These are phyloP conservation scores for Aspergillus luchuensis DNA, from an alignment of 2,329 filamentous ascomycete species.

Conservation along the genomic window DNA sequence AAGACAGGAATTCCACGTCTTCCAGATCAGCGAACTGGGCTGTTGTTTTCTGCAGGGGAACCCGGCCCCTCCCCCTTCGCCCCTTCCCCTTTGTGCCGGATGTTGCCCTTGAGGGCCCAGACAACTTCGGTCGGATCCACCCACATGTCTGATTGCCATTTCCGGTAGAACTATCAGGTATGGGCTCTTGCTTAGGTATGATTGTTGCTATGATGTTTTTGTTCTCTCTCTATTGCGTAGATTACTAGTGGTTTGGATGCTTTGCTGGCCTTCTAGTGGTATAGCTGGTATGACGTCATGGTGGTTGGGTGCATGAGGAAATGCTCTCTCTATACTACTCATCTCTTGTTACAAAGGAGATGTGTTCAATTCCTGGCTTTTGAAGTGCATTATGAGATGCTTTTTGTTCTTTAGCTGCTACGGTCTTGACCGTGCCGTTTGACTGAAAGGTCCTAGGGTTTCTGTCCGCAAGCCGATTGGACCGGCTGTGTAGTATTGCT, in stretches of 20 bases:
- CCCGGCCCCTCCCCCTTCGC: background rate
- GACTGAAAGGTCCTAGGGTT: background rate
- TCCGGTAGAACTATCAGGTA: background rate
- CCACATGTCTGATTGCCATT: constrained; percentile 4
- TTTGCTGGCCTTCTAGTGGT: background rate
- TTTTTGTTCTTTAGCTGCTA: background rate
- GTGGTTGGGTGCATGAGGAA: background rate
- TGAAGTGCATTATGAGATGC: background rate
- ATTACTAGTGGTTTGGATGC: background rate
- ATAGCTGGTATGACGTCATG: constrained; percentile 1
- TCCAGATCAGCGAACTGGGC: background rate
- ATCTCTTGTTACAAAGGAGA: background rate
- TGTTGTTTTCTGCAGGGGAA: background rate
- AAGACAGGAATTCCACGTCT: background rate
- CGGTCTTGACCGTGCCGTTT: background rate
- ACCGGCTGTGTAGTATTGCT: background rate
- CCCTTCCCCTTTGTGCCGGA: no score
- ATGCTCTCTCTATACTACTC: background rate
- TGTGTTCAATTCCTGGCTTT: background rate
- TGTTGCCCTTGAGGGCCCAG: background rate
- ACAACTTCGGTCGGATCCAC: background rate
- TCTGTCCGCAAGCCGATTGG: background rate
- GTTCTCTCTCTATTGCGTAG: background rate
- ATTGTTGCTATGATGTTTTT: background rate
- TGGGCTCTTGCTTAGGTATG: background rate